Percentiles rank a stretch among this genome's conserved stretches.
phyloP scores from a whole-genome alignment of 345 rosid species.

The Eucalyptus victrix region DNA sequence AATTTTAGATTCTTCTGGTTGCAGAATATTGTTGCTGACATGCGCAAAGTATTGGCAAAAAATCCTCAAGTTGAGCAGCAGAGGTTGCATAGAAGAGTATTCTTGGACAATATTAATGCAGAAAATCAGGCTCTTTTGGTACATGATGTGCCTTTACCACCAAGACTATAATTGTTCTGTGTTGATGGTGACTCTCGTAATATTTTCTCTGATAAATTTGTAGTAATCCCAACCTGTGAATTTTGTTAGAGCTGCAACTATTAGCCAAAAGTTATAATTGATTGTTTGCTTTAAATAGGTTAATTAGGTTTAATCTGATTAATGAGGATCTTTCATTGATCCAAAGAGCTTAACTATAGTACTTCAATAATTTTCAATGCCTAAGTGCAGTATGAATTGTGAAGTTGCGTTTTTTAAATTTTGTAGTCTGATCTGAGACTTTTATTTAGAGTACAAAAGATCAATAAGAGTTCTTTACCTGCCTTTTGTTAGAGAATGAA shows the following conservation, averaged over 20 bases:
- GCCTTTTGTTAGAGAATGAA: background rate
- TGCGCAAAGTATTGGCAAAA: constrained; percentile 95
- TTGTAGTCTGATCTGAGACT: background rate
- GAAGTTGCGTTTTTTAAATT: background rate
- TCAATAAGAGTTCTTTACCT: background rate
- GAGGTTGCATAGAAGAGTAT: constrained; percentile 84
- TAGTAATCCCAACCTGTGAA: background rate
- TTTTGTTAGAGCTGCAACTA: background rate
- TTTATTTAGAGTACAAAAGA: background rate
- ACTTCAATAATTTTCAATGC: background rate
- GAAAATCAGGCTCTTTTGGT: constrained; percentile 87
- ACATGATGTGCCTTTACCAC: background rate
- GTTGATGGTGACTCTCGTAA: background rate
- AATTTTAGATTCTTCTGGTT: background rate
- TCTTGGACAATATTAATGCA: constrained; percentile 50
- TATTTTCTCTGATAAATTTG: background rate
- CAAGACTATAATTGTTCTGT: background rate
- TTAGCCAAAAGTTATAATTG: background rate
- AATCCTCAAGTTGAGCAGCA: constrained; percentile 94
- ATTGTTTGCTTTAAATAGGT: background rate
- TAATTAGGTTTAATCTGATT: background rate
- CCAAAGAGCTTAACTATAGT: background rate
- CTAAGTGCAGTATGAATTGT: background rate
- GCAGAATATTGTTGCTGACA: constrained; percentile 78
- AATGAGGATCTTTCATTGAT: background rate